Percentiles rank a stretch among this genome's conserved stretches.
Evolutionary conservation across 2,329 filamentous ascomycete genomes (phyloP).

Genomic region (Atkinsonella texensis): DNA sequence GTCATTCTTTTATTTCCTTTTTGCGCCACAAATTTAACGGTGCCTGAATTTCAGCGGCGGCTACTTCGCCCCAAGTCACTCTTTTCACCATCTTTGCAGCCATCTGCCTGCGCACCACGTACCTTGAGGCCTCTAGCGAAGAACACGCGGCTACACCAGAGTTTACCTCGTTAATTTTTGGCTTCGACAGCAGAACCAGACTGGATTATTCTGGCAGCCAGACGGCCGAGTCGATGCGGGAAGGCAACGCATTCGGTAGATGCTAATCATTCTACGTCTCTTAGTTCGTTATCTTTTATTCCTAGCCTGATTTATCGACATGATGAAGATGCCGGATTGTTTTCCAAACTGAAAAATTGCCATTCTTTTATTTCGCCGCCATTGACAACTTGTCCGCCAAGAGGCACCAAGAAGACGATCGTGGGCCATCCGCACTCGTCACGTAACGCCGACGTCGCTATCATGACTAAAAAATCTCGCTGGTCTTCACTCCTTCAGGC

Average conservation of each 20-base stretch:
- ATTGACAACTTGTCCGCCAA: neutral
- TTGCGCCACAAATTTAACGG: neutral
- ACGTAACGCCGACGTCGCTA: slow-evolving; percentile 9
- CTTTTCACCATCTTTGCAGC: neutral
- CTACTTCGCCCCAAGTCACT: slow-evolving; percentile 2
- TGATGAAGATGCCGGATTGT: slow-evolving; percentile 5
- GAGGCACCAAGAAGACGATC: slow-evolving; percentile 9
- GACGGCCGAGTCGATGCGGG: neutral
- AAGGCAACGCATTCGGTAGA: neutral
- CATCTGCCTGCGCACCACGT: neutral
- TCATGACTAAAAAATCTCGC: slow-evolving; percentile 23
- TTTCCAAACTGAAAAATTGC: neutral
- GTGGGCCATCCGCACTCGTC: slow-evolving; percentile 5
- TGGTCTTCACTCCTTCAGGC: slow-evolving; percentile 27
- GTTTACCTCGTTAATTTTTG: neutral
- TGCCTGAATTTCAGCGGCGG: neutral
- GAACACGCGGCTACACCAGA: neutral
- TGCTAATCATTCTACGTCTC: neutral
- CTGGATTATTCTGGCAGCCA: neutral
- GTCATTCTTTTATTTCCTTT: neutral
- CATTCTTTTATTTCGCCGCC: slow-evolving; percentile 8
- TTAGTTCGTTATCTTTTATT: neutral
- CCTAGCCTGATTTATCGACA: neutral
- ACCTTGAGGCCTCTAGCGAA: neutral
- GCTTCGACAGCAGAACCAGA: neutral